phyloP scores from a whole-genome alignment of 1,139 yeast species.

The Magnusiomyces suaveolens region DNA sequence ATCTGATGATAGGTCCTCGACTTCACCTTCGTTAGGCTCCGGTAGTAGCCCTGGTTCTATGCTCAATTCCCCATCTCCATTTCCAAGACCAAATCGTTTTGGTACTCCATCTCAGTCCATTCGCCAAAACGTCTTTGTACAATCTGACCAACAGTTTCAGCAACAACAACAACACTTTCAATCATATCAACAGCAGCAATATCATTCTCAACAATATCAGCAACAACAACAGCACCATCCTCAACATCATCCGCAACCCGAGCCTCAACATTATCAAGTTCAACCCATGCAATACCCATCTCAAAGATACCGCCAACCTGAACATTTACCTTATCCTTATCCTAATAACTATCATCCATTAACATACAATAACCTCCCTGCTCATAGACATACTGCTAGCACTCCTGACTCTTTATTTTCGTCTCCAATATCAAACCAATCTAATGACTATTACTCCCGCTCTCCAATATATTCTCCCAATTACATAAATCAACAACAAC shows the following conservation, averaged over 20 bases:
- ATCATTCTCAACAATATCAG: too few species aligned
- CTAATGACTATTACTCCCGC: not conserved
- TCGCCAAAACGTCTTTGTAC: slow-evolving; percentile 20
- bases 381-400: not conserved
- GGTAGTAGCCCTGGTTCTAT: slow-evolving; percentile 6
- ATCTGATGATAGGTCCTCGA: slow-evolving; percentile 15
- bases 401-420: not conserved
- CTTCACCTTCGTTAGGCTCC: too few species aligned
- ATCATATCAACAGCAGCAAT: too few species aligned
- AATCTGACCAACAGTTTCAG: too few species aligned
- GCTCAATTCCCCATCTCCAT: slow-evolving; percentile 5
- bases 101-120: slow-evolving; percentile 4
- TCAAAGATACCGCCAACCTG: too few species aligned
- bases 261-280: too few species aligned
- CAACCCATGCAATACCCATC: too few species aligned
- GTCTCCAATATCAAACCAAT: not conserved
- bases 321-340: too few species aligned
- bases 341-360: too few species aligned
- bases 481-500: not conserved
- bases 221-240: too few species aligned
- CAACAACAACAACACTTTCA: too few species aligned
- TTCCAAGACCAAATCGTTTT: slow-evolving; percentile 1
- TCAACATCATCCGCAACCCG: too few species aligned
- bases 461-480: not conserved
- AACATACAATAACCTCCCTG: not conserved